Base-by-base conservation (phyloP, 1,284 basidiomycete genomes). In the Cryptococcus sp. region DNA sequence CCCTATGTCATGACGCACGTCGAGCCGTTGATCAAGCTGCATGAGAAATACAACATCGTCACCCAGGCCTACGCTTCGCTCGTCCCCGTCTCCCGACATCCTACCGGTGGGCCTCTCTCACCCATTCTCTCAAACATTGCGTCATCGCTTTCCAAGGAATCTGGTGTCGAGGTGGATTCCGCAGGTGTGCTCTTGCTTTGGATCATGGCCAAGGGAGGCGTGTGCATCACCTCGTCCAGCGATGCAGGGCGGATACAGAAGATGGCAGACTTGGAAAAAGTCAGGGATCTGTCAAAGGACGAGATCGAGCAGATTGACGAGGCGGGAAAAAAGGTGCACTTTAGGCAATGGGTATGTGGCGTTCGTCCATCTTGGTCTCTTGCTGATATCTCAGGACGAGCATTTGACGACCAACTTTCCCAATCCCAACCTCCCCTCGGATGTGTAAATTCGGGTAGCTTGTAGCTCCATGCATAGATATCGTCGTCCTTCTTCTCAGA, bases 1-100 rank as follows among this genome's bases (percentile, higher is more conserved):
- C 85, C 86, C 9, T 85, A 87, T 62, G 74, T 87, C 23, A 81
- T 80, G 74, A 79, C 80, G 48, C 79, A 80, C 3, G 72, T 79
- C 2, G 72, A 78, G 45, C 77, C 81, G 0, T 75, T 83, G 31
- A 66, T 83, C 40, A 77, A 78, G 28, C 73, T 80, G 36, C 76
- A 81, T 59, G 72, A 76, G 58, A 69, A 83, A 58, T 74, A 84
- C 56, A 78, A 78, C 41, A 87, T 88, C 58, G 72, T 78, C 16
- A 76, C 79, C 10, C 78, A 79, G 21, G 82, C 85, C 0, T 90
- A 83, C 58, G 83, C 69, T 1, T 67, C 71, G 0, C 63, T 74
- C 24, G 65, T 68, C 1, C 83, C 85, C 6, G 62, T 87, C 22
- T 75, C 77, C 42, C 80, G 80, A 25, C 62, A 76, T 66, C 51